Base-by-base conservation (phyloP, 805 yeast species). In the Sungouiella blattae region DNA sequence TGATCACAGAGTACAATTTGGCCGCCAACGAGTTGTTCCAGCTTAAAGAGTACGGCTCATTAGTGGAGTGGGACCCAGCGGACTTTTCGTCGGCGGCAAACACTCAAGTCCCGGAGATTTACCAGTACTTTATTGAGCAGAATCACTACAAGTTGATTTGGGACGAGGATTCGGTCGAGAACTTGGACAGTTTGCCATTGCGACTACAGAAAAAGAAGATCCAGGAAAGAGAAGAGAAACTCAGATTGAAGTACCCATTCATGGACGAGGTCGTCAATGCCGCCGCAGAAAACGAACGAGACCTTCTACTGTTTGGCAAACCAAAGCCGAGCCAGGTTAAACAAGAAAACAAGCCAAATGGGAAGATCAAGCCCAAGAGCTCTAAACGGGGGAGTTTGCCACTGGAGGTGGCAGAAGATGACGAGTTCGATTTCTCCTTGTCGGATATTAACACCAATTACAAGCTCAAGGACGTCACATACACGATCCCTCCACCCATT, bases 1-100 rank as follows among this genome's bases (percentile, higher is more conserved):
- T 77, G 36, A 55, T 70, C 24, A 56, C 71, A 11, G 59, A 68
- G 25, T 76, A 75, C 52, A 75, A 73, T 33, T 34, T 73, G 4
- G 54, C 75, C 17, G 63, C 76, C 0, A 76, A 78, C 41, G 88
- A 83, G 50, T 58, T 83, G 13, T 82, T 77, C 47, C 87, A 83
- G 50, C 57, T 83, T 18, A 61, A 69, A 37, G 76, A 79, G 45
- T 83, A 72, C 51, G 75, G 78, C 14, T 77, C 86, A 0, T 53
- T 82, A 28, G 75, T 71, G 0, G 76, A 75, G 13, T 83, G 80
- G 73, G 73, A 80, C 43, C 88, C 88, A 0, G 9, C 53, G 34
- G 75, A 61, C 33, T 60, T 60, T 41, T 58, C 62, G 4, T 40
- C 27, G 5, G 42, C 46, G 7, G 32, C 46, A 32, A 47, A 44